These are phyloP conservation scores for Penicillium atrosanguineum DNA, from an alignment of 495 filamentous ascomycete genomes.

Conservation along the genomic window DNA sequence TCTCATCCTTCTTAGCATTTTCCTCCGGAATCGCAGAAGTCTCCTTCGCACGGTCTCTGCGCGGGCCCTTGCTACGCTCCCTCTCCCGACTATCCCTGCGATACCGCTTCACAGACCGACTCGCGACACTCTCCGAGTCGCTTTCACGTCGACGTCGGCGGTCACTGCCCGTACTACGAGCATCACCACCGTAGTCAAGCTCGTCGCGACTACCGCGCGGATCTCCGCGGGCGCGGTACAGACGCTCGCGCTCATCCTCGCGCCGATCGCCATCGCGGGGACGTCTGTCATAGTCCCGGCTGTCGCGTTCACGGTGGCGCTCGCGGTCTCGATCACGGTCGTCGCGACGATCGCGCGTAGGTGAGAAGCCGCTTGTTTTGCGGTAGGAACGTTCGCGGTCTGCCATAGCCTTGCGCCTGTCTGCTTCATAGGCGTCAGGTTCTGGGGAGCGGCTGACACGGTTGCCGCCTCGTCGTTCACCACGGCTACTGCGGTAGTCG, in stretches of 20 bases:
- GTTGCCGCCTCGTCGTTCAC: constrained; percentile 57
- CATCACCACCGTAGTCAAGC: constrained; percentile 84
- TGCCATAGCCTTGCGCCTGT: constrained; percentile 79
- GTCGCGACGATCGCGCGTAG: constrained; percentile 48
- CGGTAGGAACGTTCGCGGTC: constrained; percentile 86
- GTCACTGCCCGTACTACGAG: constrained; percentile 58
- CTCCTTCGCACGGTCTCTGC: constrained; percentile 61
- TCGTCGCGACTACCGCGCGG: constrained; percentile 72
- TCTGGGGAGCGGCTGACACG: constrained; percentile 76
- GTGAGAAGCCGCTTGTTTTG: constrained; percentile 65
- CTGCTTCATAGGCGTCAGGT: constrained; percentile 82
- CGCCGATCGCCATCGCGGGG: constrained; percentile 53
- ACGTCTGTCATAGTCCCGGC: constrained; percentile 51
- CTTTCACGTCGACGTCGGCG: constrained; percentile 63
- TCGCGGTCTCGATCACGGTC: constrained; percentile 58
- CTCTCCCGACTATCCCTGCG: constrained; percentile 45
- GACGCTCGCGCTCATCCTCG: constrained; percentile 79
- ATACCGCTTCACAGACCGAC: constrained; percentile 53
- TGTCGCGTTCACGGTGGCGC: constrained; percentile 49
- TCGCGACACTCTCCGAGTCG: constrained; percentile 67
- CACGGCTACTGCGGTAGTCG: constrained; percentile 49
- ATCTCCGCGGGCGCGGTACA: constrained; percentile 80
- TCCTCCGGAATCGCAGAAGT: constrained; percentile 41
- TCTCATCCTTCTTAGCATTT: constrained; percentile 58
- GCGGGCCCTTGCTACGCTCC: constrained; percentile 57